Conservation (phyloP, 164 flowering plant species). For the Tetrastigma voinierianum region DNA sequence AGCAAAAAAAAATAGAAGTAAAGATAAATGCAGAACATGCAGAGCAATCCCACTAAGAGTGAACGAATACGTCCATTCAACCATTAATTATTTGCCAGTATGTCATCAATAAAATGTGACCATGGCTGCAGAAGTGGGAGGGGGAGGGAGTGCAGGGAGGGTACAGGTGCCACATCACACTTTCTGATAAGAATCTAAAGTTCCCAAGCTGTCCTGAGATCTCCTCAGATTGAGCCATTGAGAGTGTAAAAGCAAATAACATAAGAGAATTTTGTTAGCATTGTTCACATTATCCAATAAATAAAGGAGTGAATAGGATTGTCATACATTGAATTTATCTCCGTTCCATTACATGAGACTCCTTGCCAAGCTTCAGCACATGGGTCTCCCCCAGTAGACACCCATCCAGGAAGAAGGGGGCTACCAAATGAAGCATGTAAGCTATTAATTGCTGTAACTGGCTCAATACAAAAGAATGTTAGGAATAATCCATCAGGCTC, state of each 20-base stretch:
- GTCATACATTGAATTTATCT: constrained; percentile 64
- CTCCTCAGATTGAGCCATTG: constrained; percentile 75
- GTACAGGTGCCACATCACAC: no score
- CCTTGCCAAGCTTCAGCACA: constrained; percentile 86
- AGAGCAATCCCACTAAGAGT: no score
- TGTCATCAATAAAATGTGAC: no score
- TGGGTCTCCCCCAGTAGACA: constrained; percentile 77
- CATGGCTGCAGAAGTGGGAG: no score
- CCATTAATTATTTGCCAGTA: no score
- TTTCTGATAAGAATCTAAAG: constrained; percentile 63
- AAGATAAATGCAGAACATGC: no score
- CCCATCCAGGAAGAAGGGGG: constrained; percentile 73
- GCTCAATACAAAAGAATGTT: constrained; percentile 13
- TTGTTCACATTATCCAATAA: not conserved
- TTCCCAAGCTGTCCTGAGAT: constrained; percentile 59
- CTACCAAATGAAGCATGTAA: constrained; percentile 53
- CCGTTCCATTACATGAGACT: constrained; percentile 52
- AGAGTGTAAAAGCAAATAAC: constrained; percentile 35
- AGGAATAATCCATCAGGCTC: not conserved
- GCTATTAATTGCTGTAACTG: constrained; percentile 75
- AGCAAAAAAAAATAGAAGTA: no score
- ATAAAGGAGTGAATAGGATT: not conserved
- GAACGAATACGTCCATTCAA: no score
- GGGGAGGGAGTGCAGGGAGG: not conserved
- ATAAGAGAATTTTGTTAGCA: not conserved